Base-by-base conservation (phyloP, 768 basidiomycete species). In the Boletus rex-veris region DNA sequence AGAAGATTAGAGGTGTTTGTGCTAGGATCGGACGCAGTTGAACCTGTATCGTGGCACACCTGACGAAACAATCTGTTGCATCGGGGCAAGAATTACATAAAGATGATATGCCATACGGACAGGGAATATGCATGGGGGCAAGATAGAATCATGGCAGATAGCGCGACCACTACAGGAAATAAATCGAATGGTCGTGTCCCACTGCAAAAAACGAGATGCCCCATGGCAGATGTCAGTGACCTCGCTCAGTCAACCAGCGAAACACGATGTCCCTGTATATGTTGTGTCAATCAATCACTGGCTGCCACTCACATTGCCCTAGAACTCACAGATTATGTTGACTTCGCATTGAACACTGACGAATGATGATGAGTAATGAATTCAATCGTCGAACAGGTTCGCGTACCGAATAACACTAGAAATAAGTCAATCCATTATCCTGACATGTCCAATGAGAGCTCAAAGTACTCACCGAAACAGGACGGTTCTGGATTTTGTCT, bases 321-420 rank as follows among this genome's bases (percentile, higher is more conserved):
- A 9, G 26, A 33, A 68, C 88, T 51, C 61, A 90, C 87, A 97
- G 74, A 67, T 97, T 97, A 70, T 97, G 92, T 70, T 91, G 89
- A 64, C 86, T 94, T 72, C 94, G 95, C 88, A 96, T 95, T 3
- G 92, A 97, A 68, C 93, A 96, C 94, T 97, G 61, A 1, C 45
- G 43, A 21, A 45, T 14, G 21, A 35, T 36, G 31, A 24, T 57
- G 40, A 52, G 55, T 21, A 15, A 42, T 5, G 46, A 9, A 44
- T 42, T 35, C 35, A 31, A 47, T n/a, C 21, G 39, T 26, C 3
- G 37, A 31, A 33, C 10, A 5, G 10, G 4, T 24, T 48, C 31
- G 61, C 83, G 54, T 71, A 90, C 89, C 58, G 89, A 91, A 66
- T 91, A 92, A 62, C 89, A 91, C 88, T 91, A 54, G 15, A 48